phyloP scores from a whole-genome alignment of 1,284 basidiomycete species.

The Pulveroboletus sp. region DNA sequence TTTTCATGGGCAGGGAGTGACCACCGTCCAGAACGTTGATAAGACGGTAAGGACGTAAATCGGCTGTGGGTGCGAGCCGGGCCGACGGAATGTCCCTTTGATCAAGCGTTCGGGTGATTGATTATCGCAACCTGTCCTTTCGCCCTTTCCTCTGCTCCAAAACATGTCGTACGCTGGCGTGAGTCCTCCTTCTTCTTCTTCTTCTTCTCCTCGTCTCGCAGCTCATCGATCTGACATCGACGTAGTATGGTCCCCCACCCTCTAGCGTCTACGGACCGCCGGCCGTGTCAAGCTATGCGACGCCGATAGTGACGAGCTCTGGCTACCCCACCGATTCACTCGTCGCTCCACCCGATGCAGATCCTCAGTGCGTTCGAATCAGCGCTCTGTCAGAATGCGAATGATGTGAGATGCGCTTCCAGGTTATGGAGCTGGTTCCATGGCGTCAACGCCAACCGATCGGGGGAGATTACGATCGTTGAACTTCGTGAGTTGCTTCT shows the following conservation, averaged over 20 bases:
- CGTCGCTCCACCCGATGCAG: conserved; percentile 60
- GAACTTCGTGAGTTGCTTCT: conserved; percentile 57
- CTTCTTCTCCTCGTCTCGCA: neutral
- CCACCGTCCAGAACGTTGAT: neutral
- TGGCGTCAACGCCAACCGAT: conserved; percentile 66
- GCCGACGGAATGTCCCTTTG: too few species aligned
- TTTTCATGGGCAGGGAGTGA: neutral
- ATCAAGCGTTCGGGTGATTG: neutral
- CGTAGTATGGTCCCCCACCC: conserved; percentile 26
- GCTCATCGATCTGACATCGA: neutral
- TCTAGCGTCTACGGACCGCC: conserved; percentile 8
- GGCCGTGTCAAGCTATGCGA: neutral
- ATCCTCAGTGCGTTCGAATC: conserved; percentile 56
- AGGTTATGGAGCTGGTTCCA: conserved; percentile 74
- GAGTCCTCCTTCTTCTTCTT: conserved; percentile 5
- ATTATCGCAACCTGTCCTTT: conserved; percentile 8
- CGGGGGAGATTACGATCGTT: conserved; percentile 57
- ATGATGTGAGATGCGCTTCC: neutral
- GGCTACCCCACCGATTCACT: conserved; percentile 42
- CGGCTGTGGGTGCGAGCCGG: neutral
- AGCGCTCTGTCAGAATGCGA: too few species aligned
- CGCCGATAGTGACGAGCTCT: neutral
- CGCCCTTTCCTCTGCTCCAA: neutral
- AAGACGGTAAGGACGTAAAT: neutral
- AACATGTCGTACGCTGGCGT: conserved; percentile 22